Evolutionary conservation across 129 eudicot species (phyloP).

Genomic region (Smallanthus sonchifolius): DNA sequence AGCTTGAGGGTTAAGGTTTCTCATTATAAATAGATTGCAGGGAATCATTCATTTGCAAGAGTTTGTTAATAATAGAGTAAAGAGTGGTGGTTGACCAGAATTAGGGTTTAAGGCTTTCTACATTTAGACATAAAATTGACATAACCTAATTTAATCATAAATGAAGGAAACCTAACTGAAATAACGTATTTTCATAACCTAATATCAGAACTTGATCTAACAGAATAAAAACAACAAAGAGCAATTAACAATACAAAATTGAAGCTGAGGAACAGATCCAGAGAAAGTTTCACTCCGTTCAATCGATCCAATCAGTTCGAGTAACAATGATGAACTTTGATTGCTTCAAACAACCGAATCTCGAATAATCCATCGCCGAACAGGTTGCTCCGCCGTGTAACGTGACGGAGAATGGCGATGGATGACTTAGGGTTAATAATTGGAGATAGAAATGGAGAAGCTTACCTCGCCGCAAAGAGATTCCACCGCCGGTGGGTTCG

Average conservation of each 20-base stretch:
- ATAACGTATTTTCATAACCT: not conserved
- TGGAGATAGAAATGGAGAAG: slow-evolving; percentile 11
- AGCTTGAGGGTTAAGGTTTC: too few relatives aligned
- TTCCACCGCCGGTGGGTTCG: slow-evolving; percentile 2
- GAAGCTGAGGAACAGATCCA: slow-evolving; percentile 2
- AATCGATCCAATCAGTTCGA: slow-evolving; percentile 10
- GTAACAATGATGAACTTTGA: not conserved
- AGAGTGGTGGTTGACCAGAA: too few relatives aligned
- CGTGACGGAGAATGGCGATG: not conserved
- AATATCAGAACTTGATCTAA: slow-evolving; percentile 6
- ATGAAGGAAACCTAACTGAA: not conserved
- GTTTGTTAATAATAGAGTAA: too few relatives aligned
- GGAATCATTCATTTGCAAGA: too few relatives aligned
- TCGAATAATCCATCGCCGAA: not conserved
- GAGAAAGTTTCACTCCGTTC: not conserved
- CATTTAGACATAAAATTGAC: not conserved
- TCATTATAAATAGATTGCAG: too few relatives aligned
- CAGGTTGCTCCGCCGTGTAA: not conserved
- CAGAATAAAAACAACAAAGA: not conserved
- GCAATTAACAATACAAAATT: not conserved
- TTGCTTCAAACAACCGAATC: slow-evolving; percentile 12
- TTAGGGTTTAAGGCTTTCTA: not conserved
- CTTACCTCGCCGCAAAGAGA: slow-evolving; percentile 1
- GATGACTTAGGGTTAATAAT: not conserved
- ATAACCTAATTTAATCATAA: slow-evolving; percentile 4